Conservation (phyloP, 2,329 filamentous ascomycete species). For the Hypoxylon sp. region DNA sequence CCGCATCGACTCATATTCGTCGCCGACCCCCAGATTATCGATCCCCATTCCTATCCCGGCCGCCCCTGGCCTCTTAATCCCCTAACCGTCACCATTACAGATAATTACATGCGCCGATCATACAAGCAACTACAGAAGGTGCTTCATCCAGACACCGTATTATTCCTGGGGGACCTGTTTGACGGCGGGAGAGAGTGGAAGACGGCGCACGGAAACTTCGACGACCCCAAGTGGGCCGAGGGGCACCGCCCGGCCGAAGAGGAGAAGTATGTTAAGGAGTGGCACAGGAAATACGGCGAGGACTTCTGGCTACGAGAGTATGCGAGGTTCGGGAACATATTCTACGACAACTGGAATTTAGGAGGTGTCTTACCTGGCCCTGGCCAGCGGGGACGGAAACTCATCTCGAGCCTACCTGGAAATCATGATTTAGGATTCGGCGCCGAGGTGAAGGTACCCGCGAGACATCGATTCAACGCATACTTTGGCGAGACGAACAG, state of each 20-base stretch:
- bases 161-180: constrained; percentile 94
- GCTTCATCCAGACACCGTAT: constrained; percentile 83
- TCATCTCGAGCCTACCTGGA: constrained; percentile 86
- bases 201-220: constrained; percentile 67
- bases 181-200: constrained; percentile 97
- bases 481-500: constrained; percentile 93
- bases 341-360: constrained; percentile 73
- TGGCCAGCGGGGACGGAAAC: constrained; percentile 73
- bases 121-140: constrained; percentile 79
- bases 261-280: constrained; percentile 65
- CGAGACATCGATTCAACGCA: constrained; percentile 82
- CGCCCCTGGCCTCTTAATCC: constrained; percentile 68
- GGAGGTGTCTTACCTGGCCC: constrained; percentile 61
- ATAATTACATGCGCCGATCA: constrained; percentile 86
- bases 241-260: constrained; percentile 61
- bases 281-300: constrained; percentile 79
- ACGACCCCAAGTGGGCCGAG: constrained; percentile 66
- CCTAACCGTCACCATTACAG: constrained; percentile 70
- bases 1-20: constrained; percentile 87
- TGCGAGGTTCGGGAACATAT: constrained; percentile 83
- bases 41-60: constrained; percentile 93
- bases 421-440: constrained; percentile 97
- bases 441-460: constrained; percentile 78
- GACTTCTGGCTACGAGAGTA: constrained; percentile 90
- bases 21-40: constrained; percentile 90